These are phyloP conservation scores for Neurospora africana DNA, from an alignment of 495 filamentous ascomycete species.

Conservation along the genomic window DNA sequence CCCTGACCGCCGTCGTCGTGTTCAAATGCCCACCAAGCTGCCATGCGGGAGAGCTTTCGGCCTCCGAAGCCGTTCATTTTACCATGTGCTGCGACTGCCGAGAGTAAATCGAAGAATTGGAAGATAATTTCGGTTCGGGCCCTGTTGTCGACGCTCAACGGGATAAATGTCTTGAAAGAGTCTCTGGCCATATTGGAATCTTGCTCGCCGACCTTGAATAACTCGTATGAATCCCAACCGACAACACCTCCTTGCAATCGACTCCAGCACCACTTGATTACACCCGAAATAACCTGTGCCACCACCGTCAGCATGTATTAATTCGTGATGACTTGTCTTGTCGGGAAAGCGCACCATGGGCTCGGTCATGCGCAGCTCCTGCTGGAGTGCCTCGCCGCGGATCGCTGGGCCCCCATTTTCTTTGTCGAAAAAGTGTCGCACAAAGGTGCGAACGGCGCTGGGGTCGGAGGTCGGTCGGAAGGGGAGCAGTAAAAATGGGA, in stretches of 20 bases:
- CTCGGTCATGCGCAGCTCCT: constrained; percentile 87
- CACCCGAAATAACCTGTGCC: constrained; percentile 74
- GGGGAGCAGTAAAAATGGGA: constrained; percentile 89
- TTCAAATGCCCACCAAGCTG: constrained; percentile 99
- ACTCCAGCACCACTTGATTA: constrained; percentile 98
- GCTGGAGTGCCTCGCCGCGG: constrained; percentile 58
- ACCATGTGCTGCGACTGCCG: constrained; percentile 67
- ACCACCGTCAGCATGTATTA: constrained; percentile 9
- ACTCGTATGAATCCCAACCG: constrained; percentile 92
- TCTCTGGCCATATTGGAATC: constrained; percentile 88
- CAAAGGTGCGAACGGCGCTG: constrained; percentile 79
- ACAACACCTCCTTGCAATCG: constrained; percentile 86
- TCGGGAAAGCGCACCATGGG: constrained; percentile 59
- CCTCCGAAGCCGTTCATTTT: constrained; percentile 92
- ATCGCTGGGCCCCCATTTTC: constrained; percentile 42
- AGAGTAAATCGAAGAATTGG: constrained; percentile 90
- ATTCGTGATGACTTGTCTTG: neutral
- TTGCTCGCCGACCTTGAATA: constrained; percentile 90
- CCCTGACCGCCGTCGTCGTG: constrained; percentile 74
- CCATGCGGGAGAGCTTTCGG: constrained; percentile 86
- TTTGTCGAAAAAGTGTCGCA: constrained; percentile 82
- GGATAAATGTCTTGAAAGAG: constrained; percentile 93
- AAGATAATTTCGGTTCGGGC: constrained; percentile 82
- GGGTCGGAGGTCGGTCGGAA: constrained; percentile 89
- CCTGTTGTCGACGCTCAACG: constrained; percentile 82